Conservation (phyloP, 441 rosid genomes). For the Cnidoscolus chayamansa region DNA sequence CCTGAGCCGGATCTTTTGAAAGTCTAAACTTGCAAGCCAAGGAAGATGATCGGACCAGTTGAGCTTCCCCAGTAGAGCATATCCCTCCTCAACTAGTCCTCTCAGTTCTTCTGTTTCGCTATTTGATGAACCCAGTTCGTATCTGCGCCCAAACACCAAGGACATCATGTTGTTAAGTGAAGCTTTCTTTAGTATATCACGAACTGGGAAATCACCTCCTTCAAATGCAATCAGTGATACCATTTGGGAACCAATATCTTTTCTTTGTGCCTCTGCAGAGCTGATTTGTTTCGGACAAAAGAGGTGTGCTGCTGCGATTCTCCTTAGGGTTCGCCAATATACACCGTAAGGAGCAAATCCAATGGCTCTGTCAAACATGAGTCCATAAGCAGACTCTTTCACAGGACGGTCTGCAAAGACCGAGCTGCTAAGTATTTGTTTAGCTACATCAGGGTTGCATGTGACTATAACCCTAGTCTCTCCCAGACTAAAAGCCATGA, state of each 20-base stretch:
- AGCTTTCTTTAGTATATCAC: slow-evolving; percentile 42
- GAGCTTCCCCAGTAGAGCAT: slow-evolving; percentile 46
- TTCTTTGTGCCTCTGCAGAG: slow-evolving; percentile 36
- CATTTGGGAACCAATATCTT: slow-evolving; percentile 41
- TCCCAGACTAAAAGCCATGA: slow-evolving; percentile 55
- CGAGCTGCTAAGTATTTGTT: slow-evolving; percentile 45
- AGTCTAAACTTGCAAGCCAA: slow-evolving; percentile 44
- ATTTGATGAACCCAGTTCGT: slow-evolving; percentile 25
- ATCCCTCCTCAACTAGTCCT: slow-evolving; percentile 57
- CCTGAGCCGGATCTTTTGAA: slow-evolving; percentile 43
- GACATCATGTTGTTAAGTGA: slow-evolving; percentile 66
- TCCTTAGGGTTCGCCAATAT: slow-evolving; percentile 47
- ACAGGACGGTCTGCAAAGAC: slow-evolving; percentile 49
- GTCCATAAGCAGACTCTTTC: slow-evolving; percentile 46
- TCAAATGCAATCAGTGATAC: slow-evolving; percentile 31
- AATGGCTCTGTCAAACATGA: slow-evolving; percentile 50
- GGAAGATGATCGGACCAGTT: slow-evolving; percentile 64
- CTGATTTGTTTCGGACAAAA: slow-evolving; percentile 44
- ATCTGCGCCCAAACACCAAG: slow-evolving; percentile 47
- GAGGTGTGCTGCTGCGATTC: slow-evolving; percentile 44
- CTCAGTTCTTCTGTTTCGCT: slow-evolving; percentile 32
- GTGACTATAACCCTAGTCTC: slow-evolving; percentile 37
- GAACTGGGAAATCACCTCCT: slow-evolving; percentile 23
- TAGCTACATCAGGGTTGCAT: slow-evolving; percentile 40
- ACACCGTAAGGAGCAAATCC: slow-evolving; percentile 55